A percentile compares a stretch with the other conserved stretches of the same genome.
phyloP scores from a whole-genome alignment of 2,329 filamentous ascomycete species.

The Cercospora brassicicola region DNA sequence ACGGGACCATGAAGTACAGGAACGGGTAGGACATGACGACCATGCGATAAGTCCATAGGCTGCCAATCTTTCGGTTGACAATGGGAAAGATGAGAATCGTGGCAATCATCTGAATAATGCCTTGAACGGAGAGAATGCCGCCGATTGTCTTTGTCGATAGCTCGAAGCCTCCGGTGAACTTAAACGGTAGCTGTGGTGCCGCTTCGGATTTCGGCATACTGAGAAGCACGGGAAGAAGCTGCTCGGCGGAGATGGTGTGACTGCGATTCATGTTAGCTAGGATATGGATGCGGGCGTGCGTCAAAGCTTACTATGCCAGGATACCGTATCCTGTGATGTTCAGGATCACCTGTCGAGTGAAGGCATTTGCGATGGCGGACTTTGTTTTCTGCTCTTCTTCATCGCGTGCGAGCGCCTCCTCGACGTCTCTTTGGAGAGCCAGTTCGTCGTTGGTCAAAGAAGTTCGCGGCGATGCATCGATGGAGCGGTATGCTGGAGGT shows the following conservation, averaged over 20 bases:
- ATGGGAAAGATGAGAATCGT: constrained; percentile 82
- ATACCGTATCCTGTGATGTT: constrained; percentile 91
- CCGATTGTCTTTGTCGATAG: constrained; percentile 82
- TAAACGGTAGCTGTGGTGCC: constrained; percentile 70
- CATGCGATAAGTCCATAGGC: constrained; percentile 77
- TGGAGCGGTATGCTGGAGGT: constrained; percentile 38
- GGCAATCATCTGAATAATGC: constrained; percentile 82
- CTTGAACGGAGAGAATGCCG: constrained; percentile 83
- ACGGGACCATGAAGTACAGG: constrained; percentile 84
- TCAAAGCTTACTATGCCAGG: constrained; percentile 78
- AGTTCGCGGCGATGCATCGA: constrained; percentile 34
- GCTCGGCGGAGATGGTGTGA: constrained; percentile 95
- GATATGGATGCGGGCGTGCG: constrained; percentile 4
- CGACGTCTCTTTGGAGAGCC: constrained; percentile 29
- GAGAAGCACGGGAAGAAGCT: constrained; percentile 88
- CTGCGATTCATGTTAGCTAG: constrained; percentile 48
- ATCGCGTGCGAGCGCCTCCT: constrained; percentile 36
- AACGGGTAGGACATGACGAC: constrained; percentile 80
- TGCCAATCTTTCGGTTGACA: constrained; percentile 72
- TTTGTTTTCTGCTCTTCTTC: constrained; percentile 25
- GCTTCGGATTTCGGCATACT: constrained; percentile 62
- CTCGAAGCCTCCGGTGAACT: constrained; percentile 83
- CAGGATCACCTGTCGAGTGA: constrained; percentile 80
- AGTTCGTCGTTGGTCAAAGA: constrained; percentile 20
- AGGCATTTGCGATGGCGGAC: constrained; percentile 58